phyloP scores from a whole-genome alignment of 768 basidiomycete species.

The Pleurotus cornucopiae region DNA sequence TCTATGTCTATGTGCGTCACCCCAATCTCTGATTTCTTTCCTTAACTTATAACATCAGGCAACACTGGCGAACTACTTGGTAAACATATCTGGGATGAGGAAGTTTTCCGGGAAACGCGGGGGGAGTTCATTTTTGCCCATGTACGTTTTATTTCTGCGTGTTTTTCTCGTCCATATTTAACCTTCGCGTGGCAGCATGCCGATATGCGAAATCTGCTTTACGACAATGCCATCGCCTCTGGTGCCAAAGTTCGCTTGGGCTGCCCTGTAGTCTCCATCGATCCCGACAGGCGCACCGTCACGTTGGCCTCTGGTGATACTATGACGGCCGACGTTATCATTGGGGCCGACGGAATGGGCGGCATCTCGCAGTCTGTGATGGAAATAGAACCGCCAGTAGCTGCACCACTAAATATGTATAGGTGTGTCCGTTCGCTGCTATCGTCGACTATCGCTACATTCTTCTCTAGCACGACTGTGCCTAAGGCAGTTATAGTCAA shows the following conservation, averaged over 20 bases:
- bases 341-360: conserved; percentile 51
- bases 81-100: conserved; percentile 46
- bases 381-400: conserved; percentile 17
- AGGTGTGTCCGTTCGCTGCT: conserved; percentile 27
- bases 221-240: conserved; percentile 36
- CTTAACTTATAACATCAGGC: conserved; percentile 24
- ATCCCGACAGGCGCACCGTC: conserved; percentile 24
- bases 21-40: background rate
- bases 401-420: conserved; percentile 32
- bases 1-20: conserved; percentile 14
- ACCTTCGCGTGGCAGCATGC: conserved; percentile 33
- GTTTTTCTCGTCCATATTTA: background rate
- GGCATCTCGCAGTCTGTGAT: conserved; percentile 33
- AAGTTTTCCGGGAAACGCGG: conserved; percentile 41
- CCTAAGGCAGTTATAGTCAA: conserved; percentile 33
- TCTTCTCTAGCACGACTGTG: conserved; percentile 30
- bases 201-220: conserved; percentile 47
- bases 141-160: conserved; percentile 29
- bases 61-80: conserved; percentile 48
- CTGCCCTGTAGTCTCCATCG: conserved; percentile 23
- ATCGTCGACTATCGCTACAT: background rate
- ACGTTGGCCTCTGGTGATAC: conserved; percentile 35
- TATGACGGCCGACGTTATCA: conserved; percentile 44
- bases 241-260: conserved; percentile 40
- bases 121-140: conserved; percentile 32